phyloP scores from a whole-genome alignment of 441 rosid genomes.

The Croton laevigatus region DNA sequence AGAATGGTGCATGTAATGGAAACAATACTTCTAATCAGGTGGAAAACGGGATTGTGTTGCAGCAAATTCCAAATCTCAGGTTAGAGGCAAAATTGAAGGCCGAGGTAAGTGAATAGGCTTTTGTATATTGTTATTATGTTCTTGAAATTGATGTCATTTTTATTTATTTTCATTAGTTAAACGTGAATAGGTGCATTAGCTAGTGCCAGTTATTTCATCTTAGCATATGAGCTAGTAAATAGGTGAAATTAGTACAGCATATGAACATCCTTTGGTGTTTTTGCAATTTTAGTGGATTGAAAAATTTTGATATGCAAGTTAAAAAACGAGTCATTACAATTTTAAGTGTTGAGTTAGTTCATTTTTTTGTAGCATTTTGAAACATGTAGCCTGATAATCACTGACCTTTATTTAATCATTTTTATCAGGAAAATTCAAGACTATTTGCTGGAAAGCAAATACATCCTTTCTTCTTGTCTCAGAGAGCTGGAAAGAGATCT shows the following conservation, averaged over 20 bases:
- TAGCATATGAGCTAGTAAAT: background rate
- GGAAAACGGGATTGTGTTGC: constrained; percentile 26
- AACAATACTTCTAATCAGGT: constrained; percentile 24
- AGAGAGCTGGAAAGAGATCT: constrained; percentile 47
- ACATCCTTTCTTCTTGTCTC: constrained; percentile 80
- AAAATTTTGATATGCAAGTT: background rate
- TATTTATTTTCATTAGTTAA: background rate
- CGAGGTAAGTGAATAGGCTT: constrained; percentile 45
- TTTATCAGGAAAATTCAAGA: constrained; percentile 67
- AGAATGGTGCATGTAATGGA: constrained; percentile 36
- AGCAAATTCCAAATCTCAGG: constrained; percentile 62
- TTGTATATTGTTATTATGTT: background rate
- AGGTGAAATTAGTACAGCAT: background rate
- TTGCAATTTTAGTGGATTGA: background rate
- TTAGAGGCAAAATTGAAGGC: constrained; percentile 73
- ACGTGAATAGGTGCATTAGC: background rate
- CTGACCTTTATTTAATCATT: constrained; percentile 19
- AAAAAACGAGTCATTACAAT: background rate
- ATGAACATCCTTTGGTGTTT: background rate
- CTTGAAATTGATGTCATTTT: background rate
- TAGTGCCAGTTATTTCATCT: background rate
- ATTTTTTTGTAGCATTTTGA: background rate
- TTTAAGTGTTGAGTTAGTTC: background rate
- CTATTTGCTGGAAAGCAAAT: constrained; percentile 67
- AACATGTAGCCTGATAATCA: constrained; percentile 1